Evolutionary conservation across 179 eudicot species (phyloP), one percentile per base, ranked within the genome.

Genomic region (Actinidia chinensis): DNA sequence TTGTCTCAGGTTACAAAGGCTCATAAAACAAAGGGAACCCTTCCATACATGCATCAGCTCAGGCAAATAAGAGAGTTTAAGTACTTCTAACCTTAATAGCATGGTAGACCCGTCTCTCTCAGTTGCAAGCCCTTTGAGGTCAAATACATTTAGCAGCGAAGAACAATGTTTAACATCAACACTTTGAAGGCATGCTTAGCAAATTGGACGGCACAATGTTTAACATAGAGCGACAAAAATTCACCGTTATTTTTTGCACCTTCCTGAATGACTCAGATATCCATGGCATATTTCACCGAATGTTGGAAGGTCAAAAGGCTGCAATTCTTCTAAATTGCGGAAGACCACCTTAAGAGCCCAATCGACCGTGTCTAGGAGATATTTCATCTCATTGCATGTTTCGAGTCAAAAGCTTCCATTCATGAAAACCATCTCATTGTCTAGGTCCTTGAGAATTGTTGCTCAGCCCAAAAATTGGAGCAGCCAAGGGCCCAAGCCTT

Each of bases 361-460:
- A 33, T 28, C 43, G 13, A 64, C 18, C 44, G 6, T 64, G 44
- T 64, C 68, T 11, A 64, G 18, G 44, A 64, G 44, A 33, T 55
- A 78, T 51, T 71, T 51, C 75, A 71, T 25, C 43, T 78, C 60
- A 46, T 23, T 28, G 46, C 81, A 78, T 14, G 18, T 9, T 1
- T 36, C 25, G 47, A 78, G 23, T 23, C 22, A 78, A 18, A 65
- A 43, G 22, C 42, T 42, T 71, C 70, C 47, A 78, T 14, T 70
- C 20, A 15, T 6, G 33, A 43, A 78, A 73, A n/a, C 76, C 70
- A 36, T 71, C 76, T 70, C 28, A n/a, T 70, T n/a, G 28, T 23
- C 60, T 44, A 71, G 44, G 25, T 70, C 76, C 59, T 59, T 25
- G 17, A 59, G 69, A 13, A 58, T 56, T 50, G 63, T 61, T 40